These are phyloP conservation scores for Boletus sp. DNA, from an alignment of 768 basidiomycete species.

Conservation along the genomic window DNA sequence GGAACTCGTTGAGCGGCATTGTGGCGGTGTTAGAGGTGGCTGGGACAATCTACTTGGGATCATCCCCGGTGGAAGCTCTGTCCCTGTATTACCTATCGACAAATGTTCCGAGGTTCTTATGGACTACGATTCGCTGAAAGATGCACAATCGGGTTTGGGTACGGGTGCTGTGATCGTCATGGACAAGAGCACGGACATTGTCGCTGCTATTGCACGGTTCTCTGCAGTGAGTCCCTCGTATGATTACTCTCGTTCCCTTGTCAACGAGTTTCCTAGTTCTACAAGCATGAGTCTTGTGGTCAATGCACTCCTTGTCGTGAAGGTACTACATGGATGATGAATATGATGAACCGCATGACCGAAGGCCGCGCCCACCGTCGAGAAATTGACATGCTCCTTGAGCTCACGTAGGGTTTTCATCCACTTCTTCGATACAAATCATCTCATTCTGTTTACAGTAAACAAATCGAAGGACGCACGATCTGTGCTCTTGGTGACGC, in stretches of 20 bases:
- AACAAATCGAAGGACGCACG: constrained; percentile 95
- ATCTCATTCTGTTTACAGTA: constrained; percentile 43
- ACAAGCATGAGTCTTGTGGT: constrained; percentile 98
- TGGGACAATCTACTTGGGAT: constrained; percentile 99
- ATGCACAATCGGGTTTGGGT: constrained; percentile 93
- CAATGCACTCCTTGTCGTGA: constrained; percentile 95
- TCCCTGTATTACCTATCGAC: constrained; percentile 84
- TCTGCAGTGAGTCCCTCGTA: constrained; percentile 49
- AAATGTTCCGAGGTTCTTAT: constrained; percentile 88
- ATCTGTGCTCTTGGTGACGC: constrained; percentile 97
- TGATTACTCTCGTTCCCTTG: background rate
- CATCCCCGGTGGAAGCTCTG: constrained; percentile 91
- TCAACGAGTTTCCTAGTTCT: constrained; percentile 58
- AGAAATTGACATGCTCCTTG: constrained; percentile 98
- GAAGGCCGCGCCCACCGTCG: constrained; percentile 86
- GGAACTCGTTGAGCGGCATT: constrained; percentile 95
- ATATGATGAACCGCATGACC: constrained; percentile 98
- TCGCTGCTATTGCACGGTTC: constrained; percentile 93
- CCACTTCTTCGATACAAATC: background rate
- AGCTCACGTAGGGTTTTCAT: constrained; percentile 67
- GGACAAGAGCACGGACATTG: constrained; percentile 96
- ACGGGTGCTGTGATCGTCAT: constrained; percentile 99
- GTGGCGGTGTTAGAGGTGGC: constrained; percentile 89
- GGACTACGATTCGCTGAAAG: constrained; percentile 98
- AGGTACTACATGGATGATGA: constrained; percentile 99